Evolutionary conservation across 495 filamentous ascomycete genomes (phyloP), one percentile per base, ranked within the genome.

Genomic region (Podospora pseudoanserina): DNA sequence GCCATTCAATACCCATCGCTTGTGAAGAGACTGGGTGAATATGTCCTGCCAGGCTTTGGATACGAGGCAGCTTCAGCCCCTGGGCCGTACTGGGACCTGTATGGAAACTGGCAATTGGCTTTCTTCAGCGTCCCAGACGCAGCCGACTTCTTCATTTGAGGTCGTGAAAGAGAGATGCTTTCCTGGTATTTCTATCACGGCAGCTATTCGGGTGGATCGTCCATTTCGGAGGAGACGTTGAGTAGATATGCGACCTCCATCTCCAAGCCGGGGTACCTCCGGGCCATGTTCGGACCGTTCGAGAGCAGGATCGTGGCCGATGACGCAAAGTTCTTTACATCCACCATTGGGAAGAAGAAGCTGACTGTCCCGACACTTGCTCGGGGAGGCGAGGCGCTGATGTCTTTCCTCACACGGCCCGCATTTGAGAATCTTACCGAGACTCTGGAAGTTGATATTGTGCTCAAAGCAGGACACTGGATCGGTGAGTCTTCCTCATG

Each of bases 141-240:
- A 0, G 79, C 80, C 13, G 74, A 78, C 66, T 81, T 77, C 64
- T 75, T 83, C 55, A 76, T 83, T 66, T 63, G 64, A 6, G 80
- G 80, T 0, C 68, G 75, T 7, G 80, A 81, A 68, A 71, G 65
- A 64, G 70, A 77, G 39, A 78, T 82, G 65, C 76, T 83, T 3
- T 63, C 64, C n/a, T 82, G 81, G 81, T 82, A 80, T 65, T 81
- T 81, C 67, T 81, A 74, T 72, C 78, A 82, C 67, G 69, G 69
- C 4, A 71, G 67, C 26, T 82, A 82, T 65, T 67, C 73, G 3
- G 73, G 73, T n/a, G 44, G 49, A 54, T 58, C 67, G 56, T 23
- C 71, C 0, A 68, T 77, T 34, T 58, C 67, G 16, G 64, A 72
- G 57, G 71, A 74, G 15, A 69, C 66, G 27, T 53, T 76, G 18